Evolutionary conservation across 2,329 filamentous ascomycete genomes (phyloP).

Genomic region (Metarhizium album): DNA sequence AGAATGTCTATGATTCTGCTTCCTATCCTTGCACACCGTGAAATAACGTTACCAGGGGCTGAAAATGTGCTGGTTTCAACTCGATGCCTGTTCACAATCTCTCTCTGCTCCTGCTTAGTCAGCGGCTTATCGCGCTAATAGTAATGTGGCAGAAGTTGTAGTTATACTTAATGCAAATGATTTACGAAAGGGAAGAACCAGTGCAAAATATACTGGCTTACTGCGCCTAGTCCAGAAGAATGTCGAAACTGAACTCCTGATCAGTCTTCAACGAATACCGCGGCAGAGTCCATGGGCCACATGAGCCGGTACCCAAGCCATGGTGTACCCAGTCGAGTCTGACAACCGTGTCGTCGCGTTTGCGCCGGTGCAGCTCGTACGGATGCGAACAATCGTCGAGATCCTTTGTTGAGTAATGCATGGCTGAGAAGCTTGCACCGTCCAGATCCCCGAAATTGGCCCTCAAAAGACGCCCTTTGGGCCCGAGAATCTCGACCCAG

Average conservation of each 20-base stretch:
- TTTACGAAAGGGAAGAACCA: background rate
- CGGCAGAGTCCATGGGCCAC: constrained; percentile 44
- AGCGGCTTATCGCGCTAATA: background rate
- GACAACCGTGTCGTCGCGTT: constrained; percentile 40
- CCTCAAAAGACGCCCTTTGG: constrained; percentile 26
- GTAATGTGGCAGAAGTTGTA: background rate
- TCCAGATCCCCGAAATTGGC: constrained; percentile 34
- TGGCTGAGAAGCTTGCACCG: constrained; percentile 44
- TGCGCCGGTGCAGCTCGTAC: constrained; percentile 42
- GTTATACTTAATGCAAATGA: background rate
- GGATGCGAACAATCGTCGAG: constrained; percentile 46
- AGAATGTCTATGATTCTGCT: background rate
- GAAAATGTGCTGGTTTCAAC: background rate
- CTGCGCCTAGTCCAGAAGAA: constrained; percentile 29
- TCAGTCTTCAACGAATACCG: constrained; percentile 33
- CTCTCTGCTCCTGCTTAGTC: background rate
- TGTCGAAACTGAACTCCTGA: constrained; percentile 31
- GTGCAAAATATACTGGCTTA: background rate
- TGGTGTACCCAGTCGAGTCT: constrained; percentile 52
- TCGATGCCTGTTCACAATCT: background rate
- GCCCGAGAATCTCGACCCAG: constrained; percentile 41
- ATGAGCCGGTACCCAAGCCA: constrained; percentile 51
- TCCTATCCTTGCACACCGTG: background rate
- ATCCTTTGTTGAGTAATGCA: constrained; percentile 44
- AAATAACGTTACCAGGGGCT: background rate